A percentile compares a stretch with the other conserved stretches of the same genome.
Conservation (phyloP, 495 filamentous ascomycete genomes). For the Aspergillus cristatus region DNA sequence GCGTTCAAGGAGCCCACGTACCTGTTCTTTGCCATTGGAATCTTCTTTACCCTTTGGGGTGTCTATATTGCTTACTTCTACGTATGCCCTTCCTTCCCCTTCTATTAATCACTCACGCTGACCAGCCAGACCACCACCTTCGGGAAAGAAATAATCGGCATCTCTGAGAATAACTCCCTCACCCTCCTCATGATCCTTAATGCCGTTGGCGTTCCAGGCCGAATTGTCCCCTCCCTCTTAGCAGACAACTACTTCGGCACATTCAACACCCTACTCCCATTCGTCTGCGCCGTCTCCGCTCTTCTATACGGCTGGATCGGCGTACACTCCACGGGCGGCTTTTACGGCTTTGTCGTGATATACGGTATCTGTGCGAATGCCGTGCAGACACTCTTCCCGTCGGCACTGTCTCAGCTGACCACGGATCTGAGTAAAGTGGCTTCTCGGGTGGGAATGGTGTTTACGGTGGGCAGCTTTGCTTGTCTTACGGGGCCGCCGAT, state of each 20-base stretch:
- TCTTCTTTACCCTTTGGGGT: constrained; percentile 45
- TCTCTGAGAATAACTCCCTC: too few species aligned
- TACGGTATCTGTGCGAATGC: constrained; percentile 48
- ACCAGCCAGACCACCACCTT: too few species aligned
- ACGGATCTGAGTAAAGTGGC: constrained; percentile 54
- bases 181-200: constrained; percentile 60
- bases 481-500: constrained; percentile 61
- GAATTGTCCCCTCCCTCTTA: constrained; percentile 48
- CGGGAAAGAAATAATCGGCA: constrained; percentile 35
- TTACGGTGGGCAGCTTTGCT: constrained; percentile 57
- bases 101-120: too few species aligned
- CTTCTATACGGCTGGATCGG: constrained; percentile 47
- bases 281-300: constrained; percentile 29
- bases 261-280: constrained; percentile 43
- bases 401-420: constrained; percentile 45
- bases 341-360: constrained; percentile 48
- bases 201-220: constrained; percentile 48
- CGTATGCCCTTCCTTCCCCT: too few species aligned
- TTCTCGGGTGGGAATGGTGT: constrained; percentile 62
- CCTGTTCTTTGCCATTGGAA: constrained; percentile 48
- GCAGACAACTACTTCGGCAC: constrained; percentile 52
- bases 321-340: constrained; percentile 29
- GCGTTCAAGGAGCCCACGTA: constrained; percentile 54
- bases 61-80: constrained; percentile 64
- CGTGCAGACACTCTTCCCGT: constrained; percentile 53